Percentiles rank a stretch among this genome's conserved stretches.
Evolutionary conservation across 2,329 filamentous ascomycete species (phyloP).

Genomic region (Talaromyces albobiverticillius): DNA sequence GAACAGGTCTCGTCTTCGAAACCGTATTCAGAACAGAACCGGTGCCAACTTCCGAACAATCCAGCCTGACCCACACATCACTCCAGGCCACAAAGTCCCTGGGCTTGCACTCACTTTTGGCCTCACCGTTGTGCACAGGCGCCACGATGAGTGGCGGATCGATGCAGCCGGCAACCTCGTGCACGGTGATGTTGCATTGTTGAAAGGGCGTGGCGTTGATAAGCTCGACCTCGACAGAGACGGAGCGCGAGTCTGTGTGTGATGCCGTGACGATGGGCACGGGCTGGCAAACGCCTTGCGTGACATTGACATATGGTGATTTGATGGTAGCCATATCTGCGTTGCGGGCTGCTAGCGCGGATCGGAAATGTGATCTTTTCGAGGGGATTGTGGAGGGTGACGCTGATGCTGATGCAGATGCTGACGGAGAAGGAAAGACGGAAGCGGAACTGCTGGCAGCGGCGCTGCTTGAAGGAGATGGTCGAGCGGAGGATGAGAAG

Average conservation of each 20-base stretch:
- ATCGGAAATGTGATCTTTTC: conserved; percentile 12
- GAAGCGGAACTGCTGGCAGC: background rate
- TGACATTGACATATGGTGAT: conserved; percentile 11
- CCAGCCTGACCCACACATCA: conserved; percentile 30
- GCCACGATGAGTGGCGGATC: conserved; percentile 27
- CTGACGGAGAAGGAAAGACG: background rate
- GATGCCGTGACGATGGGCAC: conserved; percentile 9
- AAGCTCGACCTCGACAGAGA: conserved; percentile 10
- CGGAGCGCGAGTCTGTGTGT: conserved; percentile 10
- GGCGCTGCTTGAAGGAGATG: background rate
- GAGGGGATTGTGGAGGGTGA: background rate
- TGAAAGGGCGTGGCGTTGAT: conserved; percentile 11
- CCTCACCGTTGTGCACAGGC: conserved; percentile 21
- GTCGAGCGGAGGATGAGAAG: background rate
- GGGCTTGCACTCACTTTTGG: conserved; percentile 24
- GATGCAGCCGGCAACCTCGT: conserved; percentile 31
- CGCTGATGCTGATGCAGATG: background rate
- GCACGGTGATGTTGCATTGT: conserved; percentile 30
- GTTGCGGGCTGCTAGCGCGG: conserved; percentile 1
- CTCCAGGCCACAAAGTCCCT: conserved; percentile 24
- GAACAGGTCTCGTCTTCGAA: background rate
- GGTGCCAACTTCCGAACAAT: conserved; percentile 22
- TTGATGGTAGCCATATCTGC: background rate
- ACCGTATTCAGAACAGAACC: background rate
- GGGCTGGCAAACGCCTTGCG: conserved; percentile 10